A percentile compares a stretch with the other conserved stretches of the same genome.
Conservation (phyloP, 331 rosid genomes). For the Stylosanthes scabra region DNA sequence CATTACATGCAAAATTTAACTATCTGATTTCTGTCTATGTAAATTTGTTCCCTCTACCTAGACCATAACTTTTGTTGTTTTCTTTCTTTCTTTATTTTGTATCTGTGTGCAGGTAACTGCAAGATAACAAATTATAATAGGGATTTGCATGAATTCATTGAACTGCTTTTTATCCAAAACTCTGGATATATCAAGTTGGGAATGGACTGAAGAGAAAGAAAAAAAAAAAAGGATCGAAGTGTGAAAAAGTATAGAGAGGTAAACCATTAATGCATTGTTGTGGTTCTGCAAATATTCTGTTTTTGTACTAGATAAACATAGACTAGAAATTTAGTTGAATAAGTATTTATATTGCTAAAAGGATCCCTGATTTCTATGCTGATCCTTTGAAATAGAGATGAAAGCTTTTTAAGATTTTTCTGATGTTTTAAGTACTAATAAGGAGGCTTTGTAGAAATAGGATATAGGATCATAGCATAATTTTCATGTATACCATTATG, state of each 20-base stretch:
- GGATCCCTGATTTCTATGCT: not conserved
- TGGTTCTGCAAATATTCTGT: constrained; percentile 14
- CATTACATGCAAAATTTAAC: not conserved
- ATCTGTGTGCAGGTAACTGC: constrained; percentile 36
- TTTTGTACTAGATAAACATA: constrained; percentile 9
- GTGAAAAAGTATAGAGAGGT: constrained; percentile 16
- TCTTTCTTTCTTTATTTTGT: not conserved
- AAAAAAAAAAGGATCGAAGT: not conserved
- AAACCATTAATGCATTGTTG: constrained; percentile 11
- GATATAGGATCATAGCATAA: not conserved
- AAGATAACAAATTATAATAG: constrained; percentile 3
- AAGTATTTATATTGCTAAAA: not conserved
- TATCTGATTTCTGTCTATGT: not conserved
- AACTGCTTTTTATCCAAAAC: constrained; percentile 1
- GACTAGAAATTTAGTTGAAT: constrained; percentile 24
- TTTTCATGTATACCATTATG: not conserved
- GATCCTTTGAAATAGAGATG: not conserved
- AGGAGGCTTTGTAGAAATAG: not conserved
- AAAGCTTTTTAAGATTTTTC: not conserved
- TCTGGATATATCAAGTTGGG: constrained; percentile 14
- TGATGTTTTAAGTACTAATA: not conserved
- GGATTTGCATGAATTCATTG: constrained; percentile 7
- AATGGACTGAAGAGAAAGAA: not conserved
- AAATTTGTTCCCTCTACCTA: constrained; percentile 1
- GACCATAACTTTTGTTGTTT: constrained; percentile 26